Evolutionary conservation across 352 stramenopile species (phyloP).

Genomic region (Globisporangium megalacanthum): DNA sequence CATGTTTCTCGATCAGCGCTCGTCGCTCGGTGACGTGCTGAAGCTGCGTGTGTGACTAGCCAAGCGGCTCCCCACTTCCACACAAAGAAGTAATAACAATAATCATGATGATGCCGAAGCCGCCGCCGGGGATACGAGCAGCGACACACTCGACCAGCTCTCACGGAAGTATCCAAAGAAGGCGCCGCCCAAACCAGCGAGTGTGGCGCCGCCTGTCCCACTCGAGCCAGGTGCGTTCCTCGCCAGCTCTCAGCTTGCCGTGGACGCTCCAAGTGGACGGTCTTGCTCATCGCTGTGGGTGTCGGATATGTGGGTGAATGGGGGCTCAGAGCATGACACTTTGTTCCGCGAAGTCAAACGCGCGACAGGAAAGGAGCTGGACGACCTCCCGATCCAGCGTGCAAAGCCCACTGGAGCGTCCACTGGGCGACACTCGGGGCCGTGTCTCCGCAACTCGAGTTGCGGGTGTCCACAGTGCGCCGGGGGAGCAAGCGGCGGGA

Average conservation of each 20-base stretch:
- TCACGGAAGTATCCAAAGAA: constrained; percentile 63
- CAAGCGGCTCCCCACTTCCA: constrained; percentile 14
- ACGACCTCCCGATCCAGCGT: constrained; percentile 50
- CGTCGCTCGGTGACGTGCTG: constrained; percentile 6
- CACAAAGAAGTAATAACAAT: constrained; percentile 45
- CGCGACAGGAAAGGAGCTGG: constrained; percentile 57
- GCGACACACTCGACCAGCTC: constrained; percentile 58
- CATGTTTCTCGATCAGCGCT: background rate
- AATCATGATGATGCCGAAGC: constrained; percentile 31
- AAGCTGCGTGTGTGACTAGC: constrained; percentile 9
- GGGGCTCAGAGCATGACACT: constrained; percentile 63
- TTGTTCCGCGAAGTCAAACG: constrained; percentile 81
- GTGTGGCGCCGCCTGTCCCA: constrained; percentile 17
- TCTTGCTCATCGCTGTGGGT: constrained; percentile 19
- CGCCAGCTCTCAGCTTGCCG: background rate
- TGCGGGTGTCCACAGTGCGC: constrained; percentile 64
- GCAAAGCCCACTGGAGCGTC: constrained; percentile 6
- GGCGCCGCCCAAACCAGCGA: constrained; percentile 17
- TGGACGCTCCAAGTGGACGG: background rate
- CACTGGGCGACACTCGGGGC: constrained; percentile 21
- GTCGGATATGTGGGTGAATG: background rate
- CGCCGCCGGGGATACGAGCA: constrained; percentile 14
- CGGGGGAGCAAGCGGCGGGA: constrained; percentile 15
- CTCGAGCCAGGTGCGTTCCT: constrained; percentile 40
- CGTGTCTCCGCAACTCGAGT: constrained; percentile 67